A percentile compares a stretch with the other conserved stretches of the same genome.
Conservation (phyloP, 495 filamentous ascomycete species). For the Lepidopterella palustris region DNA sequence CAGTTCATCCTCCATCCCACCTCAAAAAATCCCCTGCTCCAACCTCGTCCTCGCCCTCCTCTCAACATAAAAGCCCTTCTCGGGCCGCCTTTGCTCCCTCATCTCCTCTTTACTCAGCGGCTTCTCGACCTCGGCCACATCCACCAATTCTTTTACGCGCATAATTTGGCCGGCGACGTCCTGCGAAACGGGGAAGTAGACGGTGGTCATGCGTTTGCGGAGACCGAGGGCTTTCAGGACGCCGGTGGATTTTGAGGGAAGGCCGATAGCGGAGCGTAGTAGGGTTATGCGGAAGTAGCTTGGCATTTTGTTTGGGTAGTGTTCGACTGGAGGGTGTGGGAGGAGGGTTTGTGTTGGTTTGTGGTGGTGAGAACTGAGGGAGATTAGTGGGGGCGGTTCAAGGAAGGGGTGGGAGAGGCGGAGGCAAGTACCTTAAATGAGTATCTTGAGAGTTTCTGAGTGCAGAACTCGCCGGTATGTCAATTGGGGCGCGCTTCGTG, state of each 20-base stretch:
- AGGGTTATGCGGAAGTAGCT: slow-evolving; percentile 95
- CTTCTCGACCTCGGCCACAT: slow-evolving; percentile 72
- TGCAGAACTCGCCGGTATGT: not conserved
- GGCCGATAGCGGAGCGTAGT: slow-evolving; percentile 85
- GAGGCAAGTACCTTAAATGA: too few relatives aligned
- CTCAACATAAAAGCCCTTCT: slow-evolving; percentile 82
- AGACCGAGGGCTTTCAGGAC: slow-evolving; percentile 87
- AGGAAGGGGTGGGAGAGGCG: too few relatives aligned
- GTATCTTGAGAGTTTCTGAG: too few relatives aligned
- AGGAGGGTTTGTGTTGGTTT: not conserved
- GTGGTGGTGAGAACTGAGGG: not conserved
- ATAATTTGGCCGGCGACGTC: slow-evolving; percentile 92
- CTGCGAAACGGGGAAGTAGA: slow-evolving; percentile 81
- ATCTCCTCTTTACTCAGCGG: slow-evolving; percentile 68
- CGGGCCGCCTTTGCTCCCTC: slow-evolving; percentile 64
- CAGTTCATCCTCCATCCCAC: too few relatives aligned
- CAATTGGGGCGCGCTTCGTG: not conserved
- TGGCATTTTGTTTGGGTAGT: slow-evolving; percentile 65
- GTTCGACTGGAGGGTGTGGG: too few relatives aligned
- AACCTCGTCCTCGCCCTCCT: slow-evolving; percentile 31
- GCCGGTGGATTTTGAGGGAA: slow-evolving; percentile 72
- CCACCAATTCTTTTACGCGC: slow-evolving; percentile 93
- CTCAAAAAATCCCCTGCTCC: not conserved
- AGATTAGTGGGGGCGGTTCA: too few relatives aligned
- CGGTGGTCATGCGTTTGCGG: slow-evolving; percentile 76